Evolutionary conservation across 495 filamentous ascomycete genomes (phyloP), one percentile per base, ranked within the genome.

Genomic region (Tuber umbilicatum): DNA sequence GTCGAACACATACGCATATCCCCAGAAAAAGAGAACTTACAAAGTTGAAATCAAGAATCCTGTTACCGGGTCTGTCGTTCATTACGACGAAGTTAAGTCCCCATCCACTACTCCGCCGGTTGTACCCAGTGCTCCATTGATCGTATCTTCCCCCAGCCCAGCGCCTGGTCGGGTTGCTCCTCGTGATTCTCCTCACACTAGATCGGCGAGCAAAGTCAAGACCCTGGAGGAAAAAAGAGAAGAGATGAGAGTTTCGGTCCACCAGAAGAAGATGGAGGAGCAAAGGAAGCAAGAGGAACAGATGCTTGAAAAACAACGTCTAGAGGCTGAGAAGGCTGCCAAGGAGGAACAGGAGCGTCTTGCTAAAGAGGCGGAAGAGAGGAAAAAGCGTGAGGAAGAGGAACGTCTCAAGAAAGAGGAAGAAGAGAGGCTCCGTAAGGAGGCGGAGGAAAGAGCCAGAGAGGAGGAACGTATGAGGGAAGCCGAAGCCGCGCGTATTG

Each of bases 201-300:
- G 89, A 19, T 82, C 87, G 5, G 89, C 90, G 67, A 91, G 87
- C 81, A 87, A 89, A 82, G 82, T 82, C 37, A 91, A 91, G 86
- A 89, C 89, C 3, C 87, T 88, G 50, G 90, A 91, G 78, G 91
- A 94, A 82, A 79, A 85, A 85, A 74, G 84, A 87, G 55, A 88
- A 86, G 84, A 87, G 71, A 82, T 85, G 40, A 87, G 86, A 80
- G 82, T 78, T 37, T 83, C 83, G 70, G 80, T 83, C 68, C 78
- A 76, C 68, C 78, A 76, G 60, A 80, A 78, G 76, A 76, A 74
- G 47, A 76, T 81, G 0, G 82, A 85, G 60, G 85, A 86, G 70
- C 86, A 87, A 76, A 84, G 86, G 70, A 83, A 84, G 17, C 85
- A 88, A 38, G 84, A 84, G 55, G 84, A 87, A 43, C 84, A 83